Base-by-base conservation (phyloP, 306 rosid genomes). In the Cicer bijugum region DNA sequence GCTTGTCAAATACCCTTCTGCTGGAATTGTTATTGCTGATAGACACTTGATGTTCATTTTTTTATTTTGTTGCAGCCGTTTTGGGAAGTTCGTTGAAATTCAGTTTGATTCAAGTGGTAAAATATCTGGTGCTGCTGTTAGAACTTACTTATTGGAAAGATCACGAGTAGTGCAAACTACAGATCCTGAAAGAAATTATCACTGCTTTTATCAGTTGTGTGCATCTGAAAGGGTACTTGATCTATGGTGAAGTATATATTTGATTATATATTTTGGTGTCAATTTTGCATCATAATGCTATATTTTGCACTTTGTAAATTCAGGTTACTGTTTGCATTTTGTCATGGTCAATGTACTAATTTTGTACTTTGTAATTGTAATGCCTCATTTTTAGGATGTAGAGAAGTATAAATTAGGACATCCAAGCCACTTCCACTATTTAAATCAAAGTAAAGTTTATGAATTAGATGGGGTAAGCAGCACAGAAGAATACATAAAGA, bases 101-200 rank as follows among this genome's bases (percentile, higher is more conserved):
- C 99, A 94, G 86, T 94, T 94, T 76, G 96, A 94, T 84, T 84
- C 91, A 69, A 91, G 75, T 63, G 99, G 99, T 81, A 88, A 97
- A 91, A 90, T 94, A 87, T 91, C 97, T 9, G 99, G 99, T 78
- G 99, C 97, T 76, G 99, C 97, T 63, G 88, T 94, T 71, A 87
- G 97, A 86, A 94, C 97, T 78, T 94, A 94, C 86, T 88, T 94
- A 66, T 61, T 94, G 85, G 99, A 94, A 78, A 85, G 99, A 74
- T 94, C 99, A 47, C 89, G 99, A 80, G 99, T 94, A 7, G 99
- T 94, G 65, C 97, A 88, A 84, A 86, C 92, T 20, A 91, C 96
- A 8, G 88, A 94, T 69, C 97, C 96, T 12, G 97, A 94, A 84
- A 89, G 99, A 89, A 94, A 94, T 75, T 94, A 90, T 78, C 97